These are phyloP conservation scores for Setaria italica DNA, from an alignment of 202 grass and related monocot genomes.

Conservation along the genomic window DNA sequence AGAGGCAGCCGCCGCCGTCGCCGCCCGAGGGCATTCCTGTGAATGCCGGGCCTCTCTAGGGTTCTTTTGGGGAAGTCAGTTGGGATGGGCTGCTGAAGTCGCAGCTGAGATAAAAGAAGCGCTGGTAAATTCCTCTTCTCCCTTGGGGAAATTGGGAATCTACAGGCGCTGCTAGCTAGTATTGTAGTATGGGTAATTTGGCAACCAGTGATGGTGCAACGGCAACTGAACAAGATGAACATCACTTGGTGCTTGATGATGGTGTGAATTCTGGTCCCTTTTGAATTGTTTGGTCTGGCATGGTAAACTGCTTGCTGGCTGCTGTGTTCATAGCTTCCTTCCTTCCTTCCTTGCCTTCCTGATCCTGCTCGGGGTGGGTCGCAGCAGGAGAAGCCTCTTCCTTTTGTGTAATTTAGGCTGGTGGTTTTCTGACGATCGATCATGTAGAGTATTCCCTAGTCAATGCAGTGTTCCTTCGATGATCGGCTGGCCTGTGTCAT, in stretches of 20 bases:
- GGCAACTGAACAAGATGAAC: constrained; percentile 7
- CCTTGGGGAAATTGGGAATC: neutral
- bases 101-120: neutral
- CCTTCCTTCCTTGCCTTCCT: neutral
- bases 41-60: neutral
- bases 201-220: constrained; percentile 21
- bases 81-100: neutral
- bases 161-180: neutral
- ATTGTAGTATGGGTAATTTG: neutral
- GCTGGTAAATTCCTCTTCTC: neutral
- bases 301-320: neutral
- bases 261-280: constrained; percentile 4
- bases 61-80: neutral
- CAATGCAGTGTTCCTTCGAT: neutral
- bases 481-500: neutral
- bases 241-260: constrained; percentile 8
- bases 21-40: constrained; percentile 1
- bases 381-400: neutral
- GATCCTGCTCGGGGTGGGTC: neutral
- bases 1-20: neutral
- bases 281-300: neutral
- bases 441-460: neutral
- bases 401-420: neutral
- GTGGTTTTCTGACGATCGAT: neutral
- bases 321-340: neutral